These are phyloP conservation scores for Syzygium aqueum DNA, from an alignment of 345 rosid genomes.

Conservation along the genomic window DNA sequence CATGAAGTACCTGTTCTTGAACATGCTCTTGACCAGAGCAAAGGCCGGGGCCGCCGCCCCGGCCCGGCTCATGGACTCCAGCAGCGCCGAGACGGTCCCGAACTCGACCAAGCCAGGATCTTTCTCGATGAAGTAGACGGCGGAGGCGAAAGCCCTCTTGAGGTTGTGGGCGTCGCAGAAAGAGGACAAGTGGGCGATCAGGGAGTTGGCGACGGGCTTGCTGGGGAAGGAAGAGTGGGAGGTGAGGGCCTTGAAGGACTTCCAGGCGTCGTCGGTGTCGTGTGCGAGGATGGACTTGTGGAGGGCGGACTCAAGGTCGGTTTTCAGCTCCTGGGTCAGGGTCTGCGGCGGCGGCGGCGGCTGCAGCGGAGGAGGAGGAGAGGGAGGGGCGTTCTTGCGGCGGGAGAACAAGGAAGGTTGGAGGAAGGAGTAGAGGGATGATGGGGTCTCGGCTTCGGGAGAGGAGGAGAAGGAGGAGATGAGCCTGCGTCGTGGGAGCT, in stretches of 20 bases:
- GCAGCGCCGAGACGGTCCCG: slow-evolving; percentile 35
- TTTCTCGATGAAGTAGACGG: slow-evolving; percentile 61
- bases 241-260: slow-evolving; percentile 59
- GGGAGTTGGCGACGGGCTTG: slow-evolving; percentile 57
- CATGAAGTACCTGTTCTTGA: slow-evolving; percentile 72
- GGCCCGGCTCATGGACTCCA: slow-evolving; percentile 51
- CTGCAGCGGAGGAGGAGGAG: background rate
- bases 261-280: slow-evolving; percentile 76
- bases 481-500: slow-evolving; percentile 8
- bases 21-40: slow-evolving; percentile 68
- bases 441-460: slow-evolving; percentile 22
- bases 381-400: background rate
- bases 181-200: slow-evolving; percentile 56
- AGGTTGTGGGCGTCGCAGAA: slow-evolving; percentile 42
- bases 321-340: slow-evolving; percentile 36
- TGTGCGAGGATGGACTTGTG: slow-evolving; percentile 38
- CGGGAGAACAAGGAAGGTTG: slow-evolving; percentile 58
- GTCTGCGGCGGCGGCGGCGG: slow-evolving; percentile 6
- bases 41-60: slow-evolving; percentile 65
- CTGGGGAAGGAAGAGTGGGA: slow-evolving; percentile 42
- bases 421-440: slow-evolving; percentile 72
- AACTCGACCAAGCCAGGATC: slow-evolving; percentile 45
- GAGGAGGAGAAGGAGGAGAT: slow-evolving; percentile 10
- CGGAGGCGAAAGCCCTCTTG: slow-evolving; percentile 89
- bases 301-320: slow-evolving; percentile 45